Evolutionary conservation across 768 basidiomycete genomes (phyloP).

Genomic region (Macrocybe gigantea): DNA sequence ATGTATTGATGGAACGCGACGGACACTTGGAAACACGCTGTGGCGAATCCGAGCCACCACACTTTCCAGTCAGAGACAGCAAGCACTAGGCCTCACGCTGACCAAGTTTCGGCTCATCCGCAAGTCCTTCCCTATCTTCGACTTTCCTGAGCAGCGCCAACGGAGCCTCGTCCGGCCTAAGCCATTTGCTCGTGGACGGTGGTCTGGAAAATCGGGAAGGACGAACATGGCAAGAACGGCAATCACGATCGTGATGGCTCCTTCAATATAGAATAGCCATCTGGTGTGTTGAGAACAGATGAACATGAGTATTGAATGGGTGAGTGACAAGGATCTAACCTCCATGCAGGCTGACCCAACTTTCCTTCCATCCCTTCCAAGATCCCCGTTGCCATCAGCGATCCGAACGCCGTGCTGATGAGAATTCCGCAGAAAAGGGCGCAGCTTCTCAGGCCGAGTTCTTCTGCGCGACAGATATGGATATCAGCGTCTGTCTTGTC

Average conservation of each 20-base stretch:
- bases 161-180: conserved; percentile 11
- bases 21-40: conserved; percentile 39
- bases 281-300: conserved; percentile 13
- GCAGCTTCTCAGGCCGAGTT: conserved; percentile 40
- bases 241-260: conserved; percentile 36
- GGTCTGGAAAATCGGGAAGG: conserved; percentile 22
- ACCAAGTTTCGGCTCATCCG: not conserved
- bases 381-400: conserved; percentile 43
- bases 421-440: conserved; percentile 44
- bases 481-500: not conserved
- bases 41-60: conserved; percentile 53
- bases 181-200: conserved; percentile 18
- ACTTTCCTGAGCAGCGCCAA: conserved; percentile 31
- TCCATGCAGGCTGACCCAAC: conserved; percentile 47
- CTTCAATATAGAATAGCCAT: conserved; percentile 47
- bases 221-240: conserved; percentile 39
- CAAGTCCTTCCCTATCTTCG: conserved; percentile 36
- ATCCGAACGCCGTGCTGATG: conserved; percentile 48
- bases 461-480: conserved; percentile 7
- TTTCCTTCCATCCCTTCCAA: conserved; percentile 39
- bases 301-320: not conserved
- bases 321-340: conserved; percentile 18
- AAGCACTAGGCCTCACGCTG: conserved; percentile 24
- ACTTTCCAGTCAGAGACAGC: conserved; percentile 63
- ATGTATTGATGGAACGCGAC: conserved; percentile 58